These are phyloP conservation scores for Oxyria digyna DNA, from an alignment of 148 eudicot species.

Conservation along the genomic window DNA sequence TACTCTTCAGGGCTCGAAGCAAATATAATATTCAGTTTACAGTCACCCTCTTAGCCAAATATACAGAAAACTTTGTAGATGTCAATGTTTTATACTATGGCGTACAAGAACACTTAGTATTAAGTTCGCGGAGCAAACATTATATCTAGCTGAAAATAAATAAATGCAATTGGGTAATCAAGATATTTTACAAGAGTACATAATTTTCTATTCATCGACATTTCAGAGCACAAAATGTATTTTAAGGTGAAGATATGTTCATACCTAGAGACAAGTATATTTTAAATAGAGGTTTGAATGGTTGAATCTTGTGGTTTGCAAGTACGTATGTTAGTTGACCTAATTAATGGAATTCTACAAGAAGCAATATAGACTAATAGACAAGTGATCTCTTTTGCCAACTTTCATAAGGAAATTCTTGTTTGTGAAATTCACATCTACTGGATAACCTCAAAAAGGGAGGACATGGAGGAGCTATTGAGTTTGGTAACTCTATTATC, in stretches of 20 bases:
- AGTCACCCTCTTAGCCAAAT: neutral
- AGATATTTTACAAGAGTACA: neutral
- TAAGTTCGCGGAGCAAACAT: neutral
- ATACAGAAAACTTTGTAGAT: neutral
- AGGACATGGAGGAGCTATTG: no score
- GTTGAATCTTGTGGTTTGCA: constrained; percentile 76
- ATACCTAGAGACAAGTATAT: constrained; percentile 67
- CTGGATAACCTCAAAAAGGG: no score
- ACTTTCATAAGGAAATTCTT: no score
- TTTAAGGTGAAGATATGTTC: neutral
- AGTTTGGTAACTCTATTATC: no score
- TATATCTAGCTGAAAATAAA: neutral
- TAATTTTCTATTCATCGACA: neutral
- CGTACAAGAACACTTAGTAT: neutral
- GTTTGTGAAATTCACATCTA: no score
- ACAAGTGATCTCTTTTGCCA: no score
- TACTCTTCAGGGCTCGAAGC: no score
- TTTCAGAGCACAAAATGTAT: constrained; percentile 2
- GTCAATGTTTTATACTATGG: neutral
- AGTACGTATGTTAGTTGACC: neutral
- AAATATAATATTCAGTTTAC: neutral
- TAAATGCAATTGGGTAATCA: neutral
- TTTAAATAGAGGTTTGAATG: constrained; percentile 68
- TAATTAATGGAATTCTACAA: neutral
- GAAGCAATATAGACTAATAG: neutral